These are phyloP conservation scores for Nannizzia gypsea DNA, from an alignment of 2,329 filamentous ascomycete species.

Conservation along the genomic window DNA sequence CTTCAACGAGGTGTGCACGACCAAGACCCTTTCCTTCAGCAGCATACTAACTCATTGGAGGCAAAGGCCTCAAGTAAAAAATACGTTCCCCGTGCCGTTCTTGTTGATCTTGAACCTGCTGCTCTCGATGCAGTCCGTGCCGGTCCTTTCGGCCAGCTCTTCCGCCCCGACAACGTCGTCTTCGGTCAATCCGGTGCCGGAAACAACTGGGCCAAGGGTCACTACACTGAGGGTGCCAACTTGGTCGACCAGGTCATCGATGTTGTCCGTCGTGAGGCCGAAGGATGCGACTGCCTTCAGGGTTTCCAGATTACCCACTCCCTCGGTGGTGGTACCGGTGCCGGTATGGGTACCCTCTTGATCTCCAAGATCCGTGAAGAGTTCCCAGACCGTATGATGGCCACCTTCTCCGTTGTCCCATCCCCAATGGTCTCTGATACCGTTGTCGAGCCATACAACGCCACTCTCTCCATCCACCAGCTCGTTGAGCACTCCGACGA, in stretches of 20 bases:
- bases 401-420: slow-evolving; percentile 89
- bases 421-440: slow-evolving; percentile 99
- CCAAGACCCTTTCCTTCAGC: neutral
- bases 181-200: slow-evolving; percentile 93
- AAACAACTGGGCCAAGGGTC: slow-evolving; percentile 99
- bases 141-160: slow-evolving; percentile 76
- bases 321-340: slow-evolving; percentile 86
- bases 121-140: slow-evolving; percentile 13
- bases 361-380: slow-evolving; percentile 98
- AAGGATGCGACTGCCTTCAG: slow-evolving; percentile 93
- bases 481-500: slow-evolving; percentile 99
- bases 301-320: slow-evolving; percentile 99
- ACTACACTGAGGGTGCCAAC: slow-evolving; percentile 95
- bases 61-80: slow-evolving; percentile 11
- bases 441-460: slow-evolving; percentile 99
- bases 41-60: slow-evolving; percentile 7
- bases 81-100: slow-evolving; percentile 56
- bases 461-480: slow-evolving; percentile 96
- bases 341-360: slow-evolving; percentile 91
- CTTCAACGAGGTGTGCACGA: slow-evolving; percentile 11
- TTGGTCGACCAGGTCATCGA: slow-evolving; percentile 90
- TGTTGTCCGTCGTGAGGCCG: slow-evolving; percentile 87
- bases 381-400: slow-evolving; percentile 98
- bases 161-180: slow-evolving; percentile 96
- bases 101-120: slow-evolving; percentile 69